Evolutionary conservation across 2,329 filamentous ascomycete species (phyloP), one percentile per base, ranked within the genome.

Genomic region (Arachnomyces sp.): DNA sequence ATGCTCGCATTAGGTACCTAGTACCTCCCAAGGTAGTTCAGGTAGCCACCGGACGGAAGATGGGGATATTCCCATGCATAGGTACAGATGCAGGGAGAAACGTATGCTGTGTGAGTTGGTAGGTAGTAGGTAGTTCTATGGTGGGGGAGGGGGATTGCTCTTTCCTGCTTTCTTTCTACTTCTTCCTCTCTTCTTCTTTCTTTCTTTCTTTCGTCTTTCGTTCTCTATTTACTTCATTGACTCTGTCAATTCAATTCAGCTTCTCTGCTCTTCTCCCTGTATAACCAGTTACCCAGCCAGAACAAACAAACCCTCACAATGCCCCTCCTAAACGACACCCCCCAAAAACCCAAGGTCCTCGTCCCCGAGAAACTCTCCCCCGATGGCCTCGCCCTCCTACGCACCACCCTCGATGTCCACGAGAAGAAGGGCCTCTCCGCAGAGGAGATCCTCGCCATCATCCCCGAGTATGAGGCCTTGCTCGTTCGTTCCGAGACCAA

Each of bases 401-500:
- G 74, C 28, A 72, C 73, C 14, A 72, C 75, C 29, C 79, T 84
- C 52, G 76, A 85, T 15, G 82, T 90, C 28, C 77, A 90, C 55
- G 77, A 79, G 47, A 75, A 73, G 38, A 74, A 76, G 36, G 76
- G 74, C 1, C 64, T 89, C 12, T 72, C 71, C 2, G 61, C 81
- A 0, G 69, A 78, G 1, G 75, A 87, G 48, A 71, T 90, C 14
- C 61, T 80, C 31, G 49, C 65, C n/a, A 71, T 81, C 43, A 87
- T 90, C 42, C 74, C 78, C 0, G 66, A 73, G 15, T 89, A 89
- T 59, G 77, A 88, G 35, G 85, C 81, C 14, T 71, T 90, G 38
- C 84, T 90, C 44, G 79, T 90, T 31, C 79, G 84, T 2, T 89
- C 84, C 29, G 84, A 88, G 63, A 90, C 84, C 2, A 83, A 88